phyloP scores from a whole-genome alignment of 2,329 filamentous ascomycete genomes.

The Scedosporium apiospermum region DNA sequence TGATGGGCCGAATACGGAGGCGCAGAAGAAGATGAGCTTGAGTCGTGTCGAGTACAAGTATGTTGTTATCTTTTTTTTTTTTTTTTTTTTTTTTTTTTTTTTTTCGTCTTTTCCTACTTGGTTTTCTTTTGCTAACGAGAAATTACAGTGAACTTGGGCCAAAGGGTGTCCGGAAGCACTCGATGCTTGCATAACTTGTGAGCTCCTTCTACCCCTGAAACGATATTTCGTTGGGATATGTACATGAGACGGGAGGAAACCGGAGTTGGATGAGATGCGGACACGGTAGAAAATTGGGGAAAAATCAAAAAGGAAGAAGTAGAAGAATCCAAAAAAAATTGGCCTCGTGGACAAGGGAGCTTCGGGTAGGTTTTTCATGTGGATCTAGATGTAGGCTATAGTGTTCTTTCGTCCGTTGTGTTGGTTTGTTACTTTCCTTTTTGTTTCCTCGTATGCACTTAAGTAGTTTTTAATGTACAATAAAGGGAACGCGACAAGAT shows the following conservation, averaged over 20 bases:
- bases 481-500: neutral
- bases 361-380: neutral
- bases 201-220: neutral
- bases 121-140: constrained; percentile 10
- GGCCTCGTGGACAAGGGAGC: too few relatives aligned
- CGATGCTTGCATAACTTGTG: constrained; percentile 34
- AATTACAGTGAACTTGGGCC: constrained; percentile 40
- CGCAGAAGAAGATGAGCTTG: constrained; percentile 46
- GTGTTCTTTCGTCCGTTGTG: neutral
- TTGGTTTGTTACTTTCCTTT: neutral
- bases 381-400: neutral
- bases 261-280: too few relatives aligned
- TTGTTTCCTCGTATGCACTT: neutral
- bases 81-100: neutral
- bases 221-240: neutral
- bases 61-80: constrained; percentile 17
- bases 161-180: constrained; percentile 43
- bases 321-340: too few relatives aligned
- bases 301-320: too few relatives aligned
- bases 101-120: neutral
- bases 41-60: constrained; percentile 53
- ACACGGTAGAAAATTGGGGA: too few relatives aligned
- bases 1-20: constrained; percentile 40
- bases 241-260: neutral
- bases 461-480: neutral